Evolutionary conservation across 2,329 filamentous ascomycete genomes (phyloP).

Genomic region (Colletotrichum tamarilloi): DNA sequence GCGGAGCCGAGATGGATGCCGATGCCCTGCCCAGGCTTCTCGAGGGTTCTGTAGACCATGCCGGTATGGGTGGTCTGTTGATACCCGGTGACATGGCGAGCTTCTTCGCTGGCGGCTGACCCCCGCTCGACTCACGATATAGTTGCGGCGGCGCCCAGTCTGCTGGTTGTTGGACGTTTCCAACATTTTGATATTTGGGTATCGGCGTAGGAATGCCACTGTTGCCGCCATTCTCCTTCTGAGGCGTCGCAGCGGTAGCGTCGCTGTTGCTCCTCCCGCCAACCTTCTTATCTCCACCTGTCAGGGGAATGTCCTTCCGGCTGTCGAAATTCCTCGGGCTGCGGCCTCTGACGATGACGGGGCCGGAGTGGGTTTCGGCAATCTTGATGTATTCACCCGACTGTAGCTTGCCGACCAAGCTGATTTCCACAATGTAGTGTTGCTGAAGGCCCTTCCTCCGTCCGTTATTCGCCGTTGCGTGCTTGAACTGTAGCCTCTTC

Average conservation of each 20-base stretch:
- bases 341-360: slow-evolving; percentile 93
- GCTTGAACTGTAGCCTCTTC: slow-evolving; percentile 95
- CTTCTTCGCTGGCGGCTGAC: slow-evolving; percentile 63
- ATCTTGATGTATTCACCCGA: slow-evolving; percentile 76
- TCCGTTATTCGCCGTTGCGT: slow-evolving; percentile 96
- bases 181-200: slow-evolving; percentile 45
- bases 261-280: slow-evolving; percentile 57
- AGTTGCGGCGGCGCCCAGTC: slow-evolving; percentile 60
- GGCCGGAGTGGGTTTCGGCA: slow-evolving; percentile 87
- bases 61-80: slow-evolving; percentile 64
- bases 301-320: slow-evolving; percentile 84
- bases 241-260: slow-evolving; percentile 10
- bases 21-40: slow-evolving; percentile 7
- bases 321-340: slow-evolving; percentile 96
- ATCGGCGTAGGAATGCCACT: slow-evolving; percentile 27
- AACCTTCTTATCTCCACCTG: slow-evolving; percentile 57
- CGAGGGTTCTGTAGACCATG: slow-evolving; percentile 56
- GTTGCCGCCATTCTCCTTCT: slow-evolving; percentile 38
- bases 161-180: slow-evolving; percentile 49
- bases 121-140: slow-evolving; percentile 48
- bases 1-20: slow-evolving; percentile 12
- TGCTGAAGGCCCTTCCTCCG: slow-evolving; percentile 94
- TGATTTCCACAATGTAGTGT: slow-evolving; percentile 91
- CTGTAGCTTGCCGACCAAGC: slow-evolving; percentile 80
- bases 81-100: slow-evolving; percentile 63